Evolutionary conservation across 768 basidiomycete species (phyloP).

Genomic region (Mycena indigotica): DNA sequence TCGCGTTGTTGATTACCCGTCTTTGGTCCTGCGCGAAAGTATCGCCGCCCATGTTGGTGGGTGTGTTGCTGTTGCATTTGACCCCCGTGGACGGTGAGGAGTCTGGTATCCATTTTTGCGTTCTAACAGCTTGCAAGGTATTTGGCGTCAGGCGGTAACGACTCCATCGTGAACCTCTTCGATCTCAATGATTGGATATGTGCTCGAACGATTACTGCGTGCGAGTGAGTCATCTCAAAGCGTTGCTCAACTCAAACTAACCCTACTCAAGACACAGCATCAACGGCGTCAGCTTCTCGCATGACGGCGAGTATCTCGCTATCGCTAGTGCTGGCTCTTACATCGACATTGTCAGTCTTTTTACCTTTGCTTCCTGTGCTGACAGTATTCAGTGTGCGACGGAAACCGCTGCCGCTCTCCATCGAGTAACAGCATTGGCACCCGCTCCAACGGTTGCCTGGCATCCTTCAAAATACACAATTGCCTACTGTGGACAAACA

Average conservation of each 20-base stretch:
- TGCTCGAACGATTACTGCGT: conserved; percentile 70
- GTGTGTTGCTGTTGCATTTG: conserved; percentile 73
- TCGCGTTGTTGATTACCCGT: conserved; percentile 71
- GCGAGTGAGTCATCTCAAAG: conserved; percentile 59
- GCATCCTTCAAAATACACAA: conserved; percentile 82
- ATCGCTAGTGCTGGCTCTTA: conserved; percentile 72
- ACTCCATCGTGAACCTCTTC: conserved; percentile 83
- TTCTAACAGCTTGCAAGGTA: conserved; percentile 47
- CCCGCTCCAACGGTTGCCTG: conserved; percentile 77
- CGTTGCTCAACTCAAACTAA: neutral
- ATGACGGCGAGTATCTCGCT: conserved; percentile 82
- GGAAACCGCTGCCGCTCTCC: conserved; percentile 72
- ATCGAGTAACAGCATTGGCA: conserved; percentile 73
- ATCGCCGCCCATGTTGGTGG: conserved; percentile 79
- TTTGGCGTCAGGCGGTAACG: conserved; percentile 77
- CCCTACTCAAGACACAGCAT: conserved; percentile 61
- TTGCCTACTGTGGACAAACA: conserved; percentile 81
- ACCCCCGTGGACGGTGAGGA: conserved; percentile 72
- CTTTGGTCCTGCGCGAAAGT: conserved; percentile 57
- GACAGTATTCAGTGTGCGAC: conserved; percentile 68
- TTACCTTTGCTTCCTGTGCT: neutral
- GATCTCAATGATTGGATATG: conserved; percentile 82
- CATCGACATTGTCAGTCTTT: conserved; percentile 73
- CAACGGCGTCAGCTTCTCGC: conserved; percentile 75
- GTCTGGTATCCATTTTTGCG: neutral